Conservation (phyloP, 768 basidiomycete species). For the Rubroboletus satanas region DNA sequence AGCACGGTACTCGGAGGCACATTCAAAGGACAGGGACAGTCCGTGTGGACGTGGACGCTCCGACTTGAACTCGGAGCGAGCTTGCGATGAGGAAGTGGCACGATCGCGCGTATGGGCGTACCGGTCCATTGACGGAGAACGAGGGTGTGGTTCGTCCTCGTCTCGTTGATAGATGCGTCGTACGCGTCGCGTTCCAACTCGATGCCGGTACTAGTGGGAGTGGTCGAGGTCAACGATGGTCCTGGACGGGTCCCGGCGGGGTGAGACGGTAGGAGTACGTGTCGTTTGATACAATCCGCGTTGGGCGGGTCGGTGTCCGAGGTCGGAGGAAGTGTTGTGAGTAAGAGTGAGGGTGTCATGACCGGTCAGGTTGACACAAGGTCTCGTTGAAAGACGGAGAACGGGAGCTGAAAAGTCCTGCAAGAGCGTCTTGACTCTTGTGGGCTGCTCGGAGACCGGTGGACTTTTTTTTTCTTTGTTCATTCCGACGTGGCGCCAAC, state of each 20-base stretch:
- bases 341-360: conserved; percentile 12
- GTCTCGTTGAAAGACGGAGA: too few species aligned
- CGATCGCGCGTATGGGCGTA: conserved; percentile 22
- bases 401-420: background rate
- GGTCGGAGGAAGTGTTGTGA: background rate
- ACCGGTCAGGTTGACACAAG: too few species aligned
- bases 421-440: background rate
- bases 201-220: background rate
- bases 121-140: conserved; percentile 15
- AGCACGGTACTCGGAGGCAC: background rate
- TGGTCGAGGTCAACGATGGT: background rate
- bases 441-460: background rate
- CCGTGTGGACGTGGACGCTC: background rate
- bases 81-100: conserved; percentile 17
- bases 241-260: background rate
- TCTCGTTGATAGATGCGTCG: background rate
- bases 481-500: conserved; percentile 1
- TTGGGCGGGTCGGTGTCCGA: background rate
- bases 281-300: conserved; percentile 3
- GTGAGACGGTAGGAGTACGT: background rate
- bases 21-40: background rate
- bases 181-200: background rate
- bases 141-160: background rate
- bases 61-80: background rate
- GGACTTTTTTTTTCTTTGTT: background rate